phyloP scores from a whole-genome alignment of 1,284 basidiomycete species.

The Rhodotorula sp. region DNA sequence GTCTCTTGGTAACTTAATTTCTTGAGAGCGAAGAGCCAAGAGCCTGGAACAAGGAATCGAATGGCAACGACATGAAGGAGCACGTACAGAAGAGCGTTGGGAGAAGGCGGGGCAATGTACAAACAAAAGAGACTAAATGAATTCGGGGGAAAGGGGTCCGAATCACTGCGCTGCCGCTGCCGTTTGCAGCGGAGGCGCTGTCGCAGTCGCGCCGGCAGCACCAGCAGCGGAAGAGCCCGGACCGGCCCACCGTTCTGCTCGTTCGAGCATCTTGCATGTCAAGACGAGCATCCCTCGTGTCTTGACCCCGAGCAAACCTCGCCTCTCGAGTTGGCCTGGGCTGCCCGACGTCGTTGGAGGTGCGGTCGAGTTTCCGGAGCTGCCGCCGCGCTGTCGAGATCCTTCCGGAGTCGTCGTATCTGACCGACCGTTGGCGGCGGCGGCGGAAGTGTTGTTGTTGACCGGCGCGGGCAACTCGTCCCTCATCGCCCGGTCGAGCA shows the following conservation, averaged over 20 bases:
- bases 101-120: background rate
- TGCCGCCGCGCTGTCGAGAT: background rate
- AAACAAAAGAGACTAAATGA: too few relatives aligned
- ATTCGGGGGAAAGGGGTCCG: too few relatives aligned
- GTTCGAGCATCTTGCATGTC: constrained; percentile 43
- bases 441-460: background rate
- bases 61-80: background rate
- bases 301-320: constrained; percentile 39
- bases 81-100: background rate
- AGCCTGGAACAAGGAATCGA: background rate
- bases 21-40: too few relatives aligned
- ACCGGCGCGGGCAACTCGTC: constrained; percentile 31
- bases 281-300: constrained; percentile 43
- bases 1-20: background rate
- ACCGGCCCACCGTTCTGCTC: constrained; percentile 38
- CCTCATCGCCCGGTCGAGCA: constrained; percentile 66
- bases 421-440: background rate
- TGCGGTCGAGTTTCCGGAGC: background rate
- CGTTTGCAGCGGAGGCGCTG: too few relatives aligned
- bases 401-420: background rate
- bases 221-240: background rate
- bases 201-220: background rate
- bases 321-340: constrained; percentile 29
- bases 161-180: too few relatives aligned
- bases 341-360: constrained; percentile 1